Conservation (phyloP, 495 filamentous ascomycete species). For the Xylaria acuta region DNA sequence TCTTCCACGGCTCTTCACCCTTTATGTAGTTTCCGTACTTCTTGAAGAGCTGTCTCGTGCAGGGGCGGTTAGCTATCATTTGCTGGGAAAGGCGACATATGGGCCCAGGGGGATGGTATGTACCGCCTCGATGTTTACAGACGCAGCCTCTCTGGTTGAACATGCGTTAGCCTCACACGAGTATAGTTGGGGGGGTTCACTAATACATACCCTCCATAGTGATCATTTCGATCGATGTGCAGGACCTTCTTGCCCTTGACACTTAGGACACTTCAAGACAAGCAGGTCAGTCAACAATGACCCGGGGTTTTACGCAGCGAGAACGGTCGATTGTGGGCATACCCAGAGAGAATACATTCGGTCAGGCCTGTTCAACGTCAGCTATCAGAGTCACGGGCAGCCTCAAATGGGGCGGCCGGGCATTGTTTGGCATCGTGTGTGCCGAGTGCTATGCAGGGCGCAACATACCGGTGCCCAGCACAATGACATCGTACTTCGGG, state of each 20-base stretch:
- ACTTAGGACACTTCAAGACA: slow-evolving; percentile 78
- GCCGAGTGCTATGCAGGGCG: slow-evolving; percentile 34
- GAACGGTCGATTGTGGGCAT: slow-evolving; percentile 42
- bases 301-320: slow-evolving; percentile 8
- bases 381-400: slow-evolving; percentile 12
- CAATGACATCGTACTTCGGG: slow-evolving; percentile 96
- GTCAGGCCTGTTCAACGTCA: slow-evolving; percentile 72
- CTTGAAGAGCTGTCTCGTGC: slow-evolving; percentile 77
- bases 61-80: slow-evolving; percentile 37
- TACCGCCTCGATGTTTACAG: slow-evolving; percentile 92
- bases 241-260: slow-evolving; percentile 99
- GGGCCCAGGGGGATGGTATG: slow-evolving; percentile 36
- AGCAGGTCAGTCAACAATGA: slow-evolving; percentile 26
- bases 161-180: slow-evolving; percentile 35
- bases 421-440: slow-evolving; percentile 35
- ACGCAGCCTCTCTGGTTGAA: slow-evolving; percentile 79
- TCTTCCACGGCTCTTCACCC: slow-evolving; percentile 95
- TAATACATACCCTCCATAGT: slow-evolving; percentile 89
- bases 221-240: slow-evolving; percentile 98
- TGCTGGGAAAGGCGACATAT: slow-evolving; percentile 6
- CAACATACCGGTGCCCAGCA: slow-evolving; percentile 88
- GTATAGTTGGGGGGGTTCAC: slow-evolving; percentile 10
- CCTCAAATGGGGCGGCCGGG: slow-evolving; percentile 29
- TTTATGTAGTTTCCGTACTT: slow-evolving; percentile 82
- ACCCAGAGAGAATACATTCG: slow-evolving; percentile 98